These are phyloP conservation scores for Pythium aphanidermatum DNA, from an alignment of 352 stramenopile species.

Conservation along the genomic window DNA sequence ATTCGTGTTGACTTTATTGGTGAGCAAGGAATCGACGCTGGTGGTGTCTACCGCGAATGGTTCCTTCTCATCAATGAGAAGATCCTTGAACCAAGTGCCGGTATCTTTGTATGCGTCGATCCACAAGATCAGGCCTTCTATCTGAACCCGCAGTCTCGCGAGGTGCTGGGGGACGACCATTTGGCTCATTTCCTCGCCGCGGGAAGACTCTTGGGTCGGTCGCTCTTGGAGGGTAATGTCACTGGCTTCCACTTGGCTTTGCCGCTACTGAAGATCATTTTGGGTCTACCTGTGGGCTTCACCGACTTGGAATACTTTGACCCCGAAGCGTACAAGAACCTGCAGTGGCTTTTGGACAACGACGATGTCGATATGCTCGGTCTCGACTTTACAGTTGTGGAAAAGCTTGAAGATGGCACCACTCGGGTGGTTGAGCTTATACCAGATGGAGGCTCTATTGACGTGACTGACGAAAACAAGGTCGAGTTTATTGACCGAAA, in stretches of 20 bases:
- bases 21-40: slow-evolving; percentile 79
- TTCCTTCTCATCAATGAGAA: slow-evolving; percentile 73
- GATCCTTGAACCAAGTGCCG: slow-evolving; percentile 35
- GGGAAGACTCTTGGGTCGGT: slow-evolving; percentile 48
- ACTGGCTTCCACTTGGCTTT: slow-evolving; percentile 92
- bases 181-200: slow-evolving; percentile 56
- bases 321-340: slow-evolving; percentile 45
- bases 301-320: slow-evolving; percentile 90
- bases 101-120: slow-evolving; percentile 52
- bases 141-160: slow-evolving; percentile 55
- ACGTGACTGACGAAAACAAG: slow-evolving; percentile 96
- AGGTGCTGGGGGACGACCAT: slow-evolving; percentile 59
- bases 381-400: slow-evolving; percentile 59
- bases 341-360: slow-evolving; percentile 63
- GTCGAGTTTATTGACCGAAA: slow-evolving; percentile 90
- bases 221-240: slow-evolving; percentile 88
- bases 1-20: slow-evolving; percentile 78
- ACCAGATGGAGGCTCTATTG: slow-evolving; percentile 44
- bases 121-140: slow-evolving; percentile 48
- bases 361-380: slow-evolving; percentile 43
- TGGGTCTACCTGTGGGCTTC: slow-evolving; percentile 92
- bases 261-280: slow-evolving; percentile 96
- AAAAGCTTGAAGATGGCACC: slow-evolving; percentile 18
- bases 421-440: slow-evolving; percentile 44
- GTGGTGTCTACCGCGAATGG: slow-evolving; percentile 86